phyloP scores from a whole-genome alignment of 73 alveolate genomes.

The Paramecium caudatum region DNA sequence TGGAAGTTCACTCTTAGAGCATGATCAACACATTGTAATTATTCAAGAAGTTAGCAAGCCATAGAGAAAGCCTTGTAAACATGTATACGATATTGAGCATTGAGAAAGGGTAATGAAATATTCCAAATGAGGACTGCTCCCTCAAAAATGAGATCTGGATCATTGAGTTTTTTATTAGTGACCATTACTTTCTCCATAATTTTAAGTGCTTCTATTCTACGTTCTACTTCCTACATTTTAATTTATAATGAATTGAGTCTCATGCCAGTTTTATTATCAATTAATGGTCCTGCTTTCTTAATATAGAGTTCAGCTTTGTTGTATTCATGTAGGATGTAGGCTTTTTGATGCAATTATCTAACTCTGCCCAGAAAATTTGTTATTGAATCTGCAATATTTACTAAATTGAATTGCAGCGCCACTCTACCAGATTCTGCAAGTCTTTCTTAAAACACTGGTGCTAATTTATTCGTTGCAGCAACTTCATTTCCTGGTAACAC shows the following conservation, averaged over 20 bases:
- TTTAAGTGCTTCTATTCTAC: constrained; percentile 97
- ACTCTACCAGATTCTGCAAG: constrained; percentile 94
- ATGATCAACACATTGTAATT: constrained; percentile 92
- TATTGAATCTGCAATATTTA: constrained; percentile 86
- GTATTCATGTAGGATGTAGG: constrained; percentile 89
- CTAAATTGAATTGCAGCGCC: constrained; percentile 88
- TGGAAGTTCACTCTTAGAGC: constrained; percentile 95
- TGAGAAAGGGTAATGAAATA: constrained; percentile 96
- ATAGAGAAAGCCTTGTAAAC: constrained; percentile 96
- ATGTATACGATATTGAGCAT: constrained; percentile 90
- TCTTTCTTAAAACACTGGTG: constrained; percentile 85
- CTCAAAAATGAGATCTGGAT: constrained; percentile 96
- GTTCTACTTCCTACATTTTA: constrained; percentile 89
- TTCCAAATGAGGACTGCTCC: constrained; percentile 97
- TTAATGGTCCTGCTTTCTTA: constrained; percentile 83
- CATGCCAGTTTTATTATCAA: constrained; percentile 93
- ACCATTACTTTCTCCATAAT: constrained; percentile 96
- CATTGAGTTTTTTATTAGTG: constrained; percentile 94
- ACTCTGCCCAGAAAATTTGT: constrained; percentile 82
- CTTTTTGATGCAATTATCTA: constrained; percentile 85
- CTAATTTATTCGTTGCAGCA: constrained; percentile 81
- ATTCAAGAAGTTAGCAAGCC: constrained; percentile 94
- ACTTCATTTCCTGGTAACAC: constrained; percentile 85
- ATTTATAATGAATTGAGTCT: constrained; percentile 84
- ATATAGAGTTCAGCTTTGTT: constrained; percentile 89